Evolutionary conservation across 306 rosid species (phyloP).

Genomic region (Lagenaria siceraria): DNA sequence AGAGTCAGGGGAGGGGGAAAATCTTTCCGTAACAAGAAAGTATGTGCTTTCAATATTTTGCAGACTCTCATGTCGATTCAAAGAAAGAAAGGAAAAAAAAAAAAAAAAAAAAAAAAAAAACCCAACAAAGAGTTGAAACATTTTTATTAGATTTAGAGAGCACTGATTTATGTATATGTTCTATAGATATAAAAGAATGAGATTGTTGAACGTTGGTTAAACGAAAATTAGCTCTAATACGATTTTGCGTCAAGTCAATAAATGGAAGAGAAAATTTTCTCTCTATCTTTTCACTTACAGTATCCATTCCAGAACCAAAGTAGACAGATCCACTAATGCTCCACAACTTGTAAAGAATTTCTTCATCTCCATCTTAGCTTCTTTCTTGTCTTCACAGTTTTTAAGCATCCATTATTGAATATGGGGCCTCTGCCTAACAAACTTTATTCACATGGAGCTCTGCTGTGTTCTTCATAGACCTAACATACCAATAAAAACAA

Average conservation of each 20-base stretch:
- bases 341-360: neutral
- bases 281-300: neutral
- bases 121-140: neutral
- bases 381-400: neutral
- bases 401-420: neutral
- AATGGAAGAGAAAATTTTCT: neutral
- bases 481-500: neutral
- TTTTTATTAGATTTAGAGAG: neutral
- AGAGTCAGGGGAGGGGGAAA: neutral
- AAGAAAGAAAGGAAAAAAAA: neutral
- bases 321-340: neutral
- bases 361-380: neutral
- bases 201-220: neutral
- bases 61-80: neutral
- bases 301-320: neutral
- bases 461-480: neutral
- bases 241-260: neutral
- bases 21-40: neutral
- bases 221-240: neutral
- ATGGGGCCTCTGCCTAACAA: neutral
- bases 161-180: neutral
- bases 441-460: neutral
- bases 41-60: neutral
- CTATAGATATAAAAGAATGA: neutral
- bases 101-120: too few relatives aligned